Conservation (phyloP, 768 basidiomycete species). For the Pholiota molesta region DNA sequence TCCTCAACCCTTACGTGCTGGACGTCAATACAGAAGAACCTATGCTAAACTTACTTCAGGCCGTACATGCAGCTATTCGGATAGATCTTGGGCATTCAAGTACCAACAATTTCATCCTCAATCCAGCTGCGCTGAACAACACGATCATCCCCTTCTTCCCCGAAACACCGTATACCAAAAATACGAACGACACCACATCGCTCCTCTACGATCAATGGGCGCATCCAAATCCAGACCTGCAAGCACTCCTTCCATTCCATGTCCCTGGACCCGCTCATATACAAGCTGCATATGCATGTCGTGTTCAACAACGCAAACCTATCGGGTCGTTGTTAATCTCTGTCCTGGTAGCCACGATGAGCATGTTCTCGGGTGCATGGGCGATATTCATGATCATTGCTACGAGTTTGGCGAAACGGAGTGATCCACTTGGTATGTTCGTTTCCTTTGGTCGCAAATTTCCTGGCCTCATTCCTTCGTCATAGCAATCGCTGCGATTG, state of each 20-base stretch:
- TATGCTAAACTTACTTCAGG: constrained; percentile 26
- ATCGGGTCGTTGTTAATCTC: constrained; percentile 20
- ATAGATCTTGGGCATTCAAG: constrained; percentile 30
- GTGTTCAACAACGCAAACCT: constrained; percentile 19
- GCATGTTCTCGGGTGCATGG: constrained; percentile 29
- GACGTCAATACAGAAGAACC: constrained; percentile 14
- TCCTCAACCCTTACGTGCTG: constrained; percentile 12
- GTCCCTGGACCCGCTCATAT: constrained; percentile 22
- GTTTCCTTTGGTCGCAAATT: not conserved
- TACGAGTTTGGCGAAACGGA: constrained; percentile 11
- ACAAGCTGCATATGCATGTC: constrained; percentile 27
- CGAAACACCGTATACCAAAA: constrained; percentile 8
- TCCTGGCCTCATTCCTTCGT: not conserved
- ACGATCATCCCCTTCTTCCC: constrained; percentile 15
- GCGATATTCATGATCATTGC: constrained; percentile 24
- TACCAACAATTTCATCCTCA: constrained; percentile 31
- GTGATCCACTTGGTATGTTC: constrained; percentile 5
- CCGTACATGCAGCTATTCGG: constrained; percentile 26
- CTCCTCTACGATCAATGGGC: constrained; percentile 16
- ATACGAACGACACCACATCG: constrained; percentile 2
- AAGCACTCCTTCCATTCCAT: constrained; percentile 14
- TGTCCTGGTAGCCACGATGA: constrained; percentile 27
- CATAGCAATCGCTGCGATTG: constrained; percentile 11
- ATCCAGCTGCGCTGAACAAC: constrained; percentile 15
- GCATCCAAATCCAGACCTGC: constrained; percentile 1